These are phyloP conservation scores for Fremontodendron californicum DNA, from an alignment of 345 rosid genomes.

Conservation along the genomic window DNA sequence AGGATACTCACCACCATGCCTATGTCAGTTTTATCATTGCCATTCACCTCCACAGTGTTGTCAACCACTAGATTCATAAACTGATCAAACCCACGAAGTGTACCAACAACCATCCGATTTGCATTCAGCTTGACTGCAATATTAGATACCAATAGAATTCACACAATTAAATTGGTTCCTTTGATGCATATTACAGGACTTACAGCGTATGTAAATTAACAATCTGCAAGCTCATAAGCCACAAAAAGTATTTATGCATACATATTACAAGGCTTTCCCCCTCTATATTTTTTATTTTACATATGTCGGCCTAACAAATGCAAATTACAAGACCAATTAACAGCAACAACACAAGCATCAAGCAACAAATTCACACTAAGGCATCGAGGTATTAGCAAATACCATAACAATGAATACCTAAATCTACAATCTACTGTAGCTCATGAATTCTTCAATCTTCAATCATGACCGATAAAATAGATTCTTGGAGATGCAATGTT, in stretches of 20 bases:
- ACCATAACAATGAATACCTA: not conserved
- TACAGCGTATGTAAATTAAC: not conserved
- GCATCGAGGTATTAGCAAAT: not conserved
- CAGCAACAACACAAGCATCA: not conserved
- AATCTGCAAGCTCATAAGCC: not conserved
- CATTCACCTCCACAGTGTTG: slow-evolving; percentile 68
- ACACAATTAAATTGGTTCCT: slow-evolving; percentile 2
- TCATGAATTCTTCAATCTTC: not conserved
- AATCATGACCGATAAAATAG: not conserved
- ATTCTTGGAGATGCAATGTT: not conserved
- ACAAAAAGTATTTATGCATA: not conserved
- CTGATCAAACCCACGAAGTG: slow-evolving; percentile 83
- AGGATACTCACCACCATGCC: slow-evolving; percentile 74
- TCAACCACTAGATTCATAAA: slow-evolving; percentile 80
- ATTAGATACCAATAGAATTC: not conserved
- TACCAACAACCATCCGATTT: slow-evolving; percentile 71
- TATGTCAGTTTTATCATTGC: slow-evolving; percentile 61
- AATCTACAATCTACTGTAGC: not conserved
- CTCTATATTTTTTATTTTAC: not conserved
- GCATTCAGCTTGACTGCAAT: slow-evolving; percentile 76
- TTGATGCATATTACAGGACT: not conserved
- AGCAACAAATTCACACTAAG: not conserved
- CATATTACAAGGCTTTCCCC: not conserved
- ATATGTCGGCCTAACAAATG: not conserved
- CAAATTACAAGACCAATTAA: not conserved